Evolutionary conservation across 2,329 filamentous ascomycete species (phyloP).

Genomic region (Xylaria arbuscula): DNA sequence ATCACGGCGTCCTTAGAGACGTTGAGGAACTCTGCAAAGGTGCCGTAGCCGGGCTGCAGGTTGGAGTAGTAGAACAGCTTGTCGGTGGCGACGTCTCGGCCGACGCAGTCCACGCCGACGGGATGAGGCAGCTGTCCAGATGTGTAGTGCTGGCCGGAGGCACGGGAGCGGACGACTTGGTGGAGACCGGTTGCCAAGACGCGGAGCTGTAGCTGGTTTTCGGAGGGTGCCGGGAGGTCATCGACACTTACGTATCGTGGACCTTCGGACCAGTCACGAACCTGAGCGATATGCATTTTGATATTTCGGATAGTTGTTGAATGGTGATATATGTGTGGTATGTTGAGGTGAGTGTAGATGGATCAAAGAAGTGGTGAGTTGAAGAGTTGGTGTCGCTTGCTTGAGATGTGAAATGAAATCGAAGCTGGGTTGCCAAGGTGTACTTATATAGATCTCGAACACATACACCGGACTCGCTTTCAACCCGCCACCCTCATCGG

Average conservation of each 20-base stretch:
- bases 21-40: constrained; percentile 61
- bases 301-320: background rate
- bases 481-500: background rate
- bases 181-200: constrained; percentile 65
- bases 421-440: background rate
- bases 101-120: constrained; percentile 66
- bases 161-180: constrained; percentile 64
- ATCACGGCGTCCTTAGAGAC: constrained; percentile 53
- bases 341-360: background rate
- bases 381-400: background rate
- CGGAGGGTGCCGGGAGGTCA: constrained; percentile 52
- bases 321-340: background rate
- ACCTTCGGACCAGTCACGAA: constrained; percentile 46
- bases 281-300: constrained; percentile 46
- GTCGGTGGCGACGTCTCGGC: constrained; percentile 57
- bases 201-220: constrained; percentile 59
- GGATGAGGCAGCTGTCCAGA: constrained; percentile 61
- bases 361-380: background rate
- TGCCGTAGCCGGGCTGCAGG: constrained; percentile 53
- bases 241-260: constrained; percentile 49
- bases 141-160: constrained; percentile 66
- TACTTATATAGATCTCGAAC: background rate
- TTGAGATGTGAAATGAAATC: background rate
- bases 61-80: constrained; percentile 62
- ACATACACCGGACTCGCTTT: background rate